Base-by-base conservation (phyloP, 768 basidiomycete genomes). In the Clitopilus passeckerianus region DNA sequence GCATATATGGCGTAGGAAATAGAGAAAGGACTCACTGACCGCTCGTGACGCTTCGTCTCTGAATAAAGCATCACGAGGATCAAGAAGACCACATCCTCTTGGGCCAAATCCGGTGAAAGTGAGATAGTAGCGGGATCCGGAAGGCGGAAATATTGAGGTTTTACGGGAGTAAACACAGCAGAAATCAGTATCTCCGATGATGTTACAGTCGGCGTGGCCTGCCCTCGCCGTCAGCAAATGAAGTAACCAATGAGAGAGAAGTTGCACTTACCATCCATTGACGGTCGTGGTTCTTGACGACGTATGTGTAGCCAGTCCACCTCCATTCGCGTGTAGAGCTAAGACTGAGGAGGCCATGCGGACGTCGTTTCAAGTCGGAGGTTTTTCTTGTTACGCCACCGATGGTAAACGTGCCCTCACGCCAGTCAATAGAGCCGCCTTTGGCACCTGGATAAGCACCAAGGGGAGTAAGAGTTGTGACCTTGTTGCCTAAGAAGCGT, bases 41-140 rank as follows among this genome's bases (percentile, higher is more conserved):
- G 52, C 14, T 59, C 57, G 22, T 62, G 57, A 10, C 61, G 59
- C 37, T 57, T 64, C 3, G 46, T 62, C 54, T 64, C 63, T 5
- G 61, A 64, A 34, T 60, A 64, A 20, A 64, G 18, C 37, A 64
- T 37, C 8, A 62, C 61, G 23, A 64, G 30, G 10, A 60, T 59
- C 54, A 64, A 57, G 30, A 64, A 64, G 1, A 64, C 35, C 34
- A 60, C 56, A 20, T 64, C 59, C 14, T 53, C 54, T n/a, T 22
- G 41, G 0, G 59, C n/a, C 20, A 61, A 33, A 24, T 61, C 57
- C 14, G 41, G 35, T 15, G 56, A 54, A 23, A 64, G 59, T 6
- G 53, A 20, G 22, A 64, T 59, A 12, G 54, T 18, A 6, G 60
- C 63, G 23, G 60, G 60, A 15, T 61, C 60, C 18, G 58, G 56